phyloP scores from a whole-genome alignment of 2,329 filamentous ascomycete species.

The Fusarium mangiferae region DNA sequence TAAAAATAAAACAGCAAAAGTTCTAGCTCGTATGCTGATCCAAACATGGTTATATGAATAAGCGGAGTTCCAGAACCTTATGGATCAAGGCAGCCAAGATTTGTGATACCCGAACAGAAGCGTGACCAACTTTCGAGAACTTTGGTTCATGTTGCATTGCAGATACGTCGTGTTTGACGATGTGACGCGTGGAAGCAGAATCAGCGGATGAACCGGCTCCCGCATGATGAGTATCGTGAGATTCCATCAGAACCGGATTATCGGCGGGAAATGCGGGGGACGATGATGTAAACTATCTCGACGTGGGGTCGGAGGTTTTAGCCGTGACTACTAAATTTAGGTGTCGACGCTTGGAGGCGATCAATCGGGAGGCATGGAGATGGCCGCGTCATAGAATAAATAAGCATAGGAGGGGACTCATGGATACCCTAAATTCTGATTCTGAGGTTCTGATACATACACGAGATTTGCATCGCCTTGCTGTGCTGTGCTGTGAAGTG shows the following conservation, averaged over 20 bases:
- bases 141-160: background rate
- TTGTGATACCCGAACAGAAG: background rate
- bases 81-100: background rate
- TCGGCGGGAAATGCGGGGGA: slow-evolving; percentile 5
- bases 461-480: background rate
- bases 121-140: background rate
- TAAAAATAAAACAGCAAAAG: background rate
- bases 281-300: background rate
- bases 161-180: background rate
- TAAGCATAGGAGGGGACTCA: background rate
- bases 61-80: background rate
- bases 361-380: background rate
- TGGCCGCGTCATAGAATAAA: background rate
- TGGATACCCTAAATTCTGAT: background rate
- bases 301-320: background rate
- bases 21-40: background rate
- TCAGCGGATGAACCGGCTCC: background rate
- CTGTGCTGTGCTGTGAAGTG: background rate
- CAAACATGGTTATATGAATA: background rate
- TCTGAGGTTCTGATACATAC: background rate
- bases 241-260: background rate
- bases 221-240: background rate
- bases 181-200: background rate
- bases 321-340: slow-evolving; percentile 2
- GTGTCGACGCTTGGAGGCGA: background rate